Conservation (phyloP, 495 filamentous ascomycete species). For the Thermothielavioides terrestris region DNA sequence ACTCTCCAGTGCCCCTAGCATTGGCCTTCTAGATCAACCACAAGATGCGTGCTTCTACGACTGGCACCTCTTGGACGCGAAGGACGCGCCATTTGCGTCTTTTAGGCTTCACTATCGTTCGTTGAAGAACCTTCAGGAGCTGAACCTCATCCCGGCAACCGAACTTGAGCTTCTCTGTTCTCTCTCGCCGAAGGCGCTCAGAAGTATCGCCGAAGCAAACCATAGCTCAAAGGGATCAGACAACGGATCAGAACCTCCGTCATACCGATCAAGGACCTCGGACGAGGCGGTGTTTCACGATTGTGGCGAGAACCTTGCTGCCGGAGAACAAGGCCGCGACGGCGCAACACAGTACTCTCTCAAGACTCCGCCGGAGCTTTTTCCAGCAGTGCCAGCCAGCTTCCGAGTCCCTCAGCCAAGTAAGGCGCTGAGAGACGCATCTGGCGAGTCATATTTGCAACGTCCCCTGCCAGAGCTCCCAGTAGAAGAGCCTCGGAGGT, state of each 20-base stretch:
- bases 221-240: not conserved
- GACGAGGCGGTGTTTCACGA: constrained; percentile 16
- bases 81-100: constrained; percentile 37
- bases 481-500: not conserved
- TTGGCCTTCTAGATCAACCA: constrained; percentile 40
- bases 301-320: not conserved
- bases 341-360: constrained; percentile 12
- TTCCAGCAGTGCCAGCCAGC: constrained; percentile 2
- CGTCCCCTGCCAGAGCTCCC: constrained; percentile 40
- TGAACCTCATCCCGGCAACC: constrained; percentile 29
- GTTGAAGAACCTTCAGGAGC: constrained; percentile 31
- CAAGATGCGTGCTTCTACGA: constrained; percentile 40
- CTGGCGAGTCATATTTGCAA: constrained; percentile 24
- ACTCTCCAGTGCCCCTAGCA: constrained; percentile 30
- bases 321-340: not conserved
- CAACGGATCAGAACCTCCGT: not conserved
- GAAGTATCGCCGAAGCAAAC: not conserved
- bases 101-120: constrained; percentile 46
- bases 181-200: constrained; percentile 5
- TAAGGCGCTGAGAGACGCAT: constrained; percentile 16
- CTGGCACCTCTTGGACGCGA: constrained; percentile 39
- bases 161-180: constrained; percentile 11
- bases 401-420: constrained; percentile 15
- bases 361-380: constrained; percentile 25
- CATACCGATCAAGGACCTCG: not conserved